These are phyloP conservation scores for Golubevia pallescens DNA, from an alignment of 1,284 basidiomycete genomes.

Conservation along the genomic window DNA sequence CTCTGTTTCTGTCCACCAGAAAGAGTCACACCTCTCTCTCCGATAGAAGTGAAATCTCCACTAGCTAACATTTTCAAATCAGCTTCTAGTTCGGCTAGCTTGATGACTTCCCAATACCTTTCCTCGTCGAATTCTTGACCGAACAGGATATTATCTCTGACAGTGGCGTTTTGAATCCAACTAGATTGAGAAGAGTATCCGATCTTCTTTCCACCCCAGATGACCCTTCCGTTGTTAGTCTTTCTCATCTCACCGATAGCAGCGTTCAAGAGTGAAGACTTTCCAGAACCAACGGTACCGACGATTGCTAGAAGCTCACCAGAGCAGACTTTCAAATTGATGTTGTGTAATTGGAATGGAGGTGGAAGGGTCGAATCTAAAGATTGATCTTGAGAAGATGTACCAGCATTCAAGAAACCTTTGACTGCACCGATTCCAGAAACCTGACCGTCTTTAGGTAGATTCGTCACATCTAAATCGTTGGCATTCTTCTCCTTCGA, in stretches of 20 bases:
- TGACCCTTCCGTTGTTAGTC: slow-evolving; percentile 35
- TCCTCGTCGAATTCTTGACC: slow-evolving; percentile 51
- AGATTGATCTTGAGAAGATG: too few species aligned
- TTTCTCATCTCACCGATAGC: slow-evolving; percentile 58
- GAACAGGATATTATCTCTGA: slow-evolving; percentile 60
- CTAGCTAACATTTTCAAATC: slow-evolving; percentile 52
- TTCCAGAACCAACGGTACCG: slow-evolving; percentile 59
- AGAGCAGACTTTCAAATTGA: slow-evolving; percentile 31
- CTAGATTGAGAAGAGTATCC: slow-evolving; percentile 61
- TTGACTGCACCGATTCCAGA: background rate
- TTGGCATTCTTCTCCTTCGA: background rate
- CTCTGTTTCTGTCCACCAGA: slow-evolving; percentile 73
- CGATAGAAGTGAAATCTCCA: slow-evolving; percentile 55
- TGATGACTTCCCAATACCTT: slow-evolving; percentile 51
- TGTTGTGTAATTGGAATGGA: slow-evolving; percentile 39
- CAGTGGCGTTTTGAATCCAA: slow-evolving; percentile 58
- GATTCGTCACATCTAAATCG: background rate
- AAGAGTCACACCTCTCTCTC: slow-evolving; percentile 54
- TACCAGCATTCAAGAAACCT: background rate
- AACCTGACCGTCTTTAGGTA: slow-evolving; percentile 6
- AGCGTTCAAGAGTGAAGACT: slow-evolving; percentile 53
- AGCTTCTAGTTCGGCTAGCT: slow-evolving; percentile 40
- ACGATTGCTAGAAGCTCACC: slow-evolving; percentile 33
- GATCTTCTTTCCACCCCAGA: slow-evolving; percentile 48
- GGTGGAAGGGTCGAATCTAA: background rate